Percentiles rank a stretch among this genome's conserved stretches.
These are phyloP conservation scores for Chlamydomonas reinhardtii DNA, from an alignment of 163 green algal species.

Conservation along the genomic window DNA sequence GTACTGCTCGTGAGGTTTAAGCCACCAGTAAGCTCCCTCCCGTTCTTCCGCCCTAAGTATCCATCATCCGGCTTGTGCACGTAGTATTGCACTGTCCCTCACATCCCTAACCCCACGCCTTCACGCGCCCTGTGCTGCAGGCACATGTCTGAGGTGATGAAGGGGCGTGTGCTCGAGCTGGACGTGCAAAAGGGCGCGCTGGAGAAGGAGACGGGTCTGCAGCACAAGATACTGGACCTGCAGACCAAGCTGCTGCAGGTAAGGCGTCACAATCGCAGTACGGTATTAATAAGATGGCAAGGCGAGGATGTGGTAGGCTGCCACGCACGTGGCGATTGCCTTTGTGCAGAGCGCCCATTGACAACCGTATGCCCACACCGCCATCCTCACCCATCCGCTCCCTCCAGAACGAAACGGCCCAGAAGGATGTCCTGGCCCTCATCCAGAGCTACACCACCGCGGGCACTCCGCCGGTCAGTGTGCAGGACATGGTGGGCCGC, in stretches of 20 bases:
- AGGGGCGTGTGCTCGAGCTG: slow-evolving; percentile 17
- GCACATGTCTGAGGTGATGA: slow-evolving; percentile 24
- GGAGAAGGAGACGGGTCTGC: slow-evolving; percentile 24
- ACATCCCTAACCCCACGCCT: too few relatives aligned
- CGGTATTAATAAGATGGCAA: too few relatives aligned
- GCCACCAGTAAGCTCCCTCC: too few relatives aligned
- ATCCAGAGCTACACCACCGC: slow-evolving; percentile 28
- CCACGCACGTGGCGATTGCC: too few relatives aligned
- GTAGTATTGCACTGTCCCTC: too few relatives aligned
- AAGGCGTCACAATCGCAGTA: too few relatives aligned
- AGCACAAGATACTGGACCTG: slow-evolving; percentile 21
- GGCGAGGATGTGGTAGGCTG: too few relatives aligned
- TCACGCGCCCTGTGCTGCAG: background rate
- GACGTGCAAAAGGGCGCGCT: slow-evolving; percentile 12
- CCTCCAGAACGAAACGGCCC: slow-evolving; percentile 33
- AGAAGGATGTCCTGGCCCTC: slow-evolving; percentile 27
- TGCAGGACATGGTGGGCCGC: slow-evolving; percentile 39
- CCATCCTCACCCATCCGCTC: background rate
- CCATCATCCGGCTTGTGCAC: too few relatives aligned
- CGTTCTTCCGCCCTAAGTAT: too few relatives aligned
- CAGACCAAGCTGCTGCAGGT: background rate
- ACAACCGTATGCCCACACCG: background rate
- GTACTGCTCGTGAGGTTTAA: too few relatives aligned
- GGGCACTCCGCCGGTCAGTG: slow-evolving; percentile 10
- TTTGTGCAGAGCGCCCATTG: too few relatives aligned